These are phyloP conservation scores for Podospora comata DNA, from an alignment of 495 filamentous ascomycete species.

Conservation along the genomic window DNA sequence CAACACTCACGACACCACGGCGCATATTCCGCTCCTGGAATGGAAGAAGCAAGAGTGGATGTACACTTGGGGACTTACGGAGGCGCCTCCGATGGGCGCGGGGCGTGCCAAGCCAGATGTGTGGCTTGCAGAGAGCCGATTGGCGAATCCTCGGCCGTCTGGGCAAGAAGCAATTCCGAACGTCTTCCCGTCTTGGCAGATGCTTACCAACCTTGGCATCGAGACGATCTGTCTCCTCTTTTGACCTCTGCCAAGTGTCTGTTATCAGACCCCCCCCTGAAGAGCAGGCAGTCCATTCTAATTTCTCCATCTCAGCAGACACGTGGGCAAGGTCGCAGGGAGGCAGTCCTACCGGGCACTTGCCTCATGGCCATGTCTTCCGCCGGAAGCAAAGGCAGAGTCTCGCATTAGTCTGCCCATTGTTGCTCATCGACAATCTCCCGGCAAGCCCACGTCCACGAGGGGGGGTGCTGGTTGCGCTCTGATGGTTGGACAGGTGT, in stretches of 20 bases:
- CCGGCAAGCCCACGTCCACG: not conserved
- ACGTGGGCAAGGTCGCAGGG: not conserved
- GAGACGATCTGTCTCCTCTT: not conserved
- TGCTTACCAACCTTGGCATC: constrained; percentile 9
- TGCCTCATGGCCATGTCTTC: not conserved
- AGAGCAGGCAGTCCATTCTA: not conserved
- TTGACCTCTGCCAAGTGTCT: constrained; percentile 3
- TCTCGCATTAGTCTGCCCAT: not conserved
- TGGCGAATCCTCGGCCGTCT: constrained; percentile 1
- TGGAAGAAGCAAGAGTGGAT: not conserved
- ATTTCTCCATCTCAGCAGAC: not conserved
- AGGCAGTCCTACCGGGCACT: constrained; percentile 4
- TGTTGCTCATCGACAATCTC: not conserved
- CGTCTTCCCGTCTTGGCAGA: constrained; percentile 29
- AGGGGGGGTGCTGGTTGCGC: not conserved
- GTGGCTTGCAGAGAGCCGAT: constrained; percentile 13
- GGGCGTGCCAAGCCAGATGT: constrained; percentile 14
- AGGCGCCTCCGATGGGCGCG: too few relatives aligned
- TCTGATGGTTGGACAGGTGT: not conserved
- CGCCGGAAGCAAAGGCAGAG: not conserved
- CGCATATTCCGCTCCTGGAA: not conserved
- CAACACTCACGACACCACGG: not conserved
- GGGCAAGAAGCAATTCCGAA: constrained; percentile 15
- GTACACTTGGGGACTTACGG: not conserved
- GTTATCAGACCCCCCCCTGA: not conserved